Evolutionary conservation across 164 flowering plant species (phyloP).

Genomic region (Magnolia changhungtana): DNA sequence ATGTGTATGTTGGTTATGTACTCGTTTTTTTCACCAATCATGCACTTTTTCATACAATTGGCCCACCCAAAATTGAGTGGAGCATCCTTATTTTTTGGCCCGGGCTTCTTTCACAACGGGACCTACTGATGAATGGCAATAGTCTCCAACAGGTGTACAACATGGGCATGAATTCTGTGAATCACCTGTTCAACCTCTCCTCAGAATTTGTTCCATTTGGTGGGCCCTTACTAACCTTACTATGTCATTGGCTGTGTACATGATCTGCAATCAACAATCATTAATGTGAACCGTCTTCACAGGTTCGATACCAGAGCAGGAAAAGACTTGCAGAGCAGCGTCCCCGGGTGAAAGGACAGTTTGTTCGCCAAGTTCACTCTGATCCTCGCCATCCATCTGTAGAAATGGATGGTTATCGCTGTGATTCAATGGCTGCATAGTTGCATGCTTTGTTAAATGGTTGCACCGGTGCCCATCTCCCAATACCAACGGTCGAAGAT

Average conservation of each 20-base stretch:
- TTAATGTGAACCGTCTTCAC: slow-evolving; percentile 2
- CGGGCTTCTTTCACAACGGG: neutral
- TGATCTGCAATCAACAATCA: no score
- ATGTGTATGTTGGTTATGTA: neutral
- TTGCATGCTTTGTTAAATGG: neutral
- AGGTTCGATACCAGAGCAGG: slow-evolving; percentile 91
- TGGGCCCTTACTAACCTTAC: no score
- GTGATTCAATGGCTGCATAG: slow-evolving; percentile 18
- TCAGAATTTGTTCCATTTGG: no score
- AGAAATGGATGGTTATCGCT: slow-evolving; percentile 11
- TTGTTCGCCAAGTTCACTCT: slow-evolving; percentile 60
- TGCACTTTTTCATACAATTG: neutral
- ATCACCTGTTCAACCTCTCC: no score
- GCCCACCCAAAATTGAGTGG: neutral
- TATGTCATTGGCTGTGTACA: no score
- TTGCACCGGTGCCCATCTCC: neutral
- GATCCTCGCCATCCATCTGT: slow-evolving; percentile 12
- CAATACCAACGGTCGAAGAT: neutral
- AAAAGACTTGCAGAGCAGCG: slow-evolving; percentile 88
- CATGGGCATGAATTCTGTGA: no score
- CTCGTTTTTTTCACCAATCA: neutral
- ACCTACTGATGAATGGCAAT: no score
- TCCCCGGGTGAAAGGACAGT: slow-evolving; percentile 89
- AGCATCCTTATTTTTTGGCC: neutral
- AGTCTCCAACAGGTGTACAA: no score